phyloP scores from a whole-genome alignment of 1,284 basidiomycete genomes.

The Phylloporus sp. region DNA sequence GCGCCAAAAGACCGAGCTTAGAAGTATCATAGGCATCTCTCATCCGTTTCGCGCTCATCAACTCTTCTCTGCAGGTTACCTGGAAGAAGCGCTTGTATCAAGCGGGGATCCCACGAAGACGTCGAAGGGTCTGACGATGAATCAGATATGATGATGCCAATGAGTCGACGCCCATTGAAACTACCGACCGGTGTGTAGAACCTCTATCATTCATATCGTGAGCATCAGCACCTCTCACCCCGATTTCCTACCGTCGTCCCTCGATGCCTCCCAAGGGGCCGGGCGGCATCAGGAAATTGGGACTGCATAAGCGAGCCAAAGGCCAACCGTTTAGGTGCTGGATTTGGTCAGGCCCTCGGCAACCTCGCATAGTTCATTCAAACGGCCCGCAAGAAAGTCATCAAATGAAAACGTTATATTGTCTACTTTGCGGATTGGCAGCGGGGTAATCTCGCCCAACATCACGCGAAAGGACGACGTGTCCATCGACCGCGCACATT shows the following conservation, averaged over 20 bases:
- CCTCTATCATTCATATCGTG: constrained; percentile 31
- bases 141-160: constrained; percentile 22
- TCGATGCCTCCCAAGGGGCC: no score
- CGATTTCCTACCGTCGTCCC: constrained; percentile 44
- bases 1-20: constrained; percentile 63
- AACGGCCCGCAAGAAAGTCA: no score
- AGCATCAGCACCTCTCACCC: constrained; percentile 27
- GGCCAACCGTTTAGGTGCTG: no score
- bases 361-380: no score
- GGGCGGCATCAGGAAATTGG: no score
- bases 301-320: no score
- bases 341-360: no score
- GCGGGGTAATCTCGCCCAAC: no score
- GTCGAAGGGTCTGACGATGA: constrained; percentile 44
- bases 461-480: constrained; percentile 48
- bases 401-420: no score
- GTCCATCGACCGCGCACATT: constrained; percentile 48
- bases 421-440: no score
- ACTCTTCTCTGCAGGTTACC: constrained; percentile 30
- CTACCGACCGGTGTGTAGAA: constrained; percentile 16
- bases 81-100: no score
- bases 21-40: constrained; percentile 65
- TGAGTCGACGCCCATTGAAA: constrained; percentile 18
- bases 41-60: constrained; percentile 29
- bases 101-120: constrained; percentile 45